Evolutionary conservation across 208 protist genomes (phyloP), one percentile per base, ranked within the genome.

Genomic region (Herpetomonas tarakana): DNA sequence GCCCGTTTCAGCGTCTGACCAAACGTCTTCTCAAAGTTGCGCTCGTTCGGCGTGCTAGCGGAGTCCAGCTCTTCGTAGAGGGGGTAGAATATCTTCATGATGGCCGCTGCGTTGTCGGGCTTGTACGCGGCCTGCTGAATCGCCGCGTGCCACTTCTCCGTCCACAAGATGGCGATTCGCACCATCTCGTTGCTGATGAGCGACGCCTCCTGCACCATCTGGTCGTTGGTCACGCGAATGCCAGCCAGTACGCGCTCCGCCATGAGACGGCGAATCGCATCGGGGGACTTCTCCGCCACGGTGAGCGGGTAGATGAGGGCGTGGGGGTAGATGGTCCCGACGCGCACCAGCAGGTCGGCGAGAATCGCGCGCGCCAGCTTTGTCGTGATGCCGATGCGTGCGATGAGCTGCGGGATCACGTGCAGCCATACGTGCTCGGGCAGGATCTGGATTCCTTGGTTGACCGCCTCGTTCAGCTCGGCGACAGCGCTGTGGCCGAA

Each of bases 381-480:
- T 2, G 86, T 71, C 11, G 81, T 90, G 49, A 97, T 97, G 58
- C 98, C 96, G 60, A 99, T 98, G 29, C 98, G 87, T 9, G 98
- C 98, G 60, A 99, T 99, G 16, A 99, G 86, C 82, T 99, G 98
- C 7, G 98, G 99, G 25, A 99, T 97, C n/a, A 99, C 98, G 46
- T 94, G 88, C 6, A 99, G 74, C 99, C 99, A 99, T 14, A 98
- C 98, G 59, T 99, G 94, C 52, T 98, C 87, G 9, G 79, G 73
- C 0, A 99, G 81, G 0, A 81, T 88, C 58, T 86, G 68, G 60
- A 99, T 92, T 28, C 97, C 97, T 38, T 96, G 63, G 25, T 83
- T 55, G 4, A 99, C 70, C 11, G 83, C 92, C 22, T 86, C 70
- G 64, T 92, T 95, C 26, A 97, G 62, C 46, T 92, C 69, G 16